These are phyloP conservation scores for Cryphonectria nitschkei DNA, from an alignment of 2,329 filamentous ascomycete genomes.

Conservation along the genomic window DNA sequence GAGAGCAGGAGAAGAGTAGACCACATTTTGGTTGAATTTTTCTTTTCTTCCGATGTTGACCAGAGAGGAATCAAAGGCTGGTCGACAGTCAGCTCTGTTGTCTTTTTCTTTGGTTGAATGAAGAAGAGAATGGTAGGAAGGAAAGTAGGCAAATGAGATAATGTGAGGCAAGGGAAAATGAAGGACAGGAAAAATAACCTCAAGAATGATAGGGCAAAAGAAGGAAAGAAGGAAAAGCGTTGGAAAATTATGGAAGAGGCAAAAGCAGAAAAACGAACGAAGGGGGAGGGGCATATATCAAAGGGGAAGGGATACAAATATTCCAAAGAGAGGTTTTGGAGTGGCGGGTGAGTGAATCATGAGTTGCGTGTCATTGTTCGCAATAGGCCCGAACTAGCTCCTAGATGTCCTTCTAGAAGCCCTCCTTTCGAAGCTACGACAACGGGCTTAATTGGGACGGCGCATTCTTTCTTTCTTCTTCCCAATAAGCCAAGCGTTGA, in stretches of 20 bases:
- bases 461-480: constrained; percentile 6
- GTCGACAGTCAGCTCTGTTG: constrained; percentile 16
- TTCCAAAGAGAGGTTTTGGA: constrained; percentile 6
- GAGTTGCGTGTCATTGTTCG: constrained; percentile 14
- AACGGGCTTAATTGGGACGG: not conserved
- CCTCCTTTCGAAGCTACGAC: constrained; percentile 9
- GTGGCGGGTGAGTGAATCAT: constrained; percentile 19
- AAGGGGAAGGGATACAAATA: not conserved
- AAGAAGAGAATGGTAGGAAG: too few species aligned
- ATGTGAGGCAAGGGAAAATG: not conserved
- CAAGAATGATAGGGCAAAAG: not conserved
- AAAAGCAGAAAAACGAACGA: constrained; percentile 14
- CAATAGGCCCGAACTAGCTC: constrained; percentile 1
- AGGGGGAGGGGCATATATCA: not conserved
- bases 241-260: not conserved
- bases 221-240: not conserved
- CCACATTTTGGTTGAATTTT: constrained; percentile 50
- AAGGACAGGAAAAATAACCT: not conserved
- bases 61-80: constrained; percentile 17
- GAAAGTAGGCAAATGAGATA: not conserved
- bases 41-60: constrained; percentile 22
- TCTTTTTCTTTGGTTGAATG: not conserved
- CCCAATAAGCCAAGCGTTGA: not conserved
- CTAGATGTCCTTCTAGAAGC: constrained; percentile 3
- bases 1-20: constrained; percentile 48